These are phyloP conservation scores for Fraxinus sp. DNA, from an alignment of 305 asterid species.

Conservation along the genomic window DNA sequence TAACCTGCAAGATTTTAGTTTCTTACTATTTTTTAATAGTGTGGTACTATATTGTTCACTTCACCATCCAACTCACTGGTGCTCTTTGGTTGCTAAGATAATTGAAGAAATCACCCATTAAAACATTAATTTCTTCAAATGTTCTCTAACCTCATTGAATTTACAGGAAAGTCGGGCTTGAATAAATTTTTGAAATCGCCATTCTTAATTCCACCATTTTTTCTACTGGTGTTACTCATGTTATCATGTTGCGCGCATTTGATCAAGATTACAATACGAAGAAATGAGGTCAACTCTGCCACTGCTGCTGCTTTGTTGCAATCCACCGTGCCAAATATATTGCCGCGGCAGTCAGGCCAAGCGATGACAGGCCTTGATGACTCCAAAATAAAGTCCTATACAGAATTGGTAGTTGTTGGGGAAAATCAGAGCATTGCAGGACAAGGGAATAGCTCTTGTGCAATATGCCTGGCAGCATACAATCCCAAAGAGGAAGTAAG, in stretches of 20 bases:
- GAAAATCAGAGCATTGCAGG: conserved; percentile 5
- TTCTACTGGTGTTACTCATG: conserved; percentile 24
- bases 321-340: neutral
- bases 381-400: conserved; percentile 22
- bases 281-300: neutral
- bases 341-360: neutral
- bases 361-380: conserved; percentile 18
- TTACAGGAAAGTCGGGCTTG: neutral
- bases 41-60: neutral
- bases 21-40: too few relatives aligned
- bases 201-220: neutral
- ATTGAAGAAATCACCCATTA: neutral
- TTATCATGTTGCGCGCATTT: conserved; percentile 14
- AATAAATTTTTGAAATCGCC: neutral
- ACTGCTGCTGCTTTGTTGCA: neutral
- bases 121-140: neutral
- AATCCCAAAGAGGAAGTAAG: conserved; percentile 36
- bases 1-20: neutral
- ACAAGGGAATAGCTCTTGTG: conserved; percentile 17
- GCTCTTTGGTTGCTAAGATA: neutral
- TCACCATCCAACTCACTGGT: neutral
- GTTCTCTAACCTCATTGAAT: neutral
- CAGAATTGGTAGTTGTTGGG: conserved; percentile 17
- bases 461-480: conserved; percentile 40
- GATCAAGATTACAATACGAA: neutral